Conservation (phyloP, 1,139 yeast genomes). For the Debaryomyces coudertii region DNA sequence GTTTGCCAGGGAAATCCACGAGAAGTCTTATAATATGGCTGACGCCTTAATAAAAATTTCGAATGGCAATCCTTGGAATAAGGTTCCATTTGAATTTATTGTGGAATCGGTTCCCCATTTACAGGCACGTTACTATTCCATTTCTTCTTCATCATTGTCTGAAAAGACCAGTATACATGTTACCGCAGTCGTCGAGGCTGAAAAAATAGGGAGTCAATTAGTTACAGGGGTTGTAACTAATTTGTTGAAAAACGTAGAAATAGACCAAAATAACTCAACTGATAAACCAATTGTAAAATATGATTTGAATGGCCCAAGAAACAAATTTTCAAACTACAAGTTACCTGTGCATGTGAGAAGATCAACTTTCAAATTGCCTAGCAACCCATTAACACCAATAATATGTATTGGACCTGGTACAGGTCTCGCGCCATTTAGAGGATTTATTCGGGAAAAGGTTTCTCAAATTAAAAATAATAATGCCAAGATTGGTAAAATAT, state of each 20-base stretch:
- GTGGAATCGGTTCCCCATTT: constrained; percentile 80
- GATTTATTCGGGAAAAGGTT: constrained; percentile 82
- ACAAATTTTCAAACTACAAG: constrained; percentile 54
- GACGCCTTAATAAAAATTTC: constrained; percentile 72
- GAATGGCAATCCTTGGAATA: constrained; percentile 63
- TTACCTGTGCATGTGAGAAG: constrained; percentile 93
- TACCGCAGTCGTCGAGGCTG: constrained; percentile 92
- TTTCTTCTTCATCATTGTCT: constrained; percentile 83
- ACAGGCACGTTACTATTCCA: constrained; percentile 95
- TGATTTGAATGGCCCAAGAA: constrained; percentile 82
- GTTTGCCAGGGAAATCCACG: constrained; percentile 67
- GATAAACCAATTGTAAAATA: constrained; percentile 58
- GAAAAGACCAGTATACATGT: constrained; percentile 77
- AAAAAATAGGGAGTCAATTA: constrained; percentile 45
- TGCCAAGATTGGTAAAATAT: constrained; percentile 66
- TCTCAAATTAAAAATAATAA: constrained; percentile 47
- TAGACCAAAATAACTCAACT: constrained; percentile 56
- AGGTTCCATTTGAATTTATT: constrained; percentile 82
- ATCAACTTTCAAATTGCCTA: constrained; percentile 93
- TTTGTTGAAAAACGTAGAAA: constrained; percentile 72
- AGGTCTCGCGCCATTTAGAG: constrained; percentile 97
- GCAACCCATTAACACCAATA: constrained; percentile 79
- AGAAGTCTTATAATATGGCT: constrained; percentile 69
- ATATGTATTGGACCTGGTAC: constrained; percentile 98
- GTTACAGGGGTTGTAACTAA: constrained; percentile 92